phyloP scores from a whole-genome alignment of 1,284 basidiomycete genomes.

The Moesziomyces antarcticus region DNA sequence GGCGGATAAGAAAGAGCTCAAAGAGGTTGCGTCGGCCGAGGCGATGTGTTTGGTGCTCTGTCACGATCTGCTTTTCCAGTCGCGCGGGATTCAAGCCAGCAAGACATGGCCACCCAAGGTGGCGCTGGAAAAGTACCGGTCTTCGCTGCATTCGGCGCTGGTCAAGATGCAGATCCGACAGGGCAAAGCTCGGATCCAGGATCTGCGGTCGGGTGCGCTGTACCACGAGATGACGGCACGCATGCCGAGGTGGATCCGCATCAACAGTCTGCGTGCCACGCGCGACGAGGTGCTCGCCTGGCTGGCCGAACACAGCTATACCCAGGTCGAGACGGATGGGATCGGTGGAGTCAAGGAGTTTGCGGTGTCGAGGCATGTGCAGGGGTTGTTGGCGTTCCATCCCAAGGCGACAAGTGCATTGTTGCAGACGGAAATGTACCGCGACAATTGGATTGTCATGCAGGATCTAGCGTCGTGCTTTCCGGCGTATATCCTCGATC shows the following conservation, averaged over 20 bases:
- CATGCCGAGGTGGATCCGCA: conserved; percentile 63
- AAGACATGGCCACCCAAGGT: conserved; percentile 59
- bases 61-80: conserved; percentile 60
- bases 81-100: conserved; percentile 56
- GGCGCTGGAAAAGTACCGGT: conserved; percentile 76
- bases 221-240: conserved; percentile 44
- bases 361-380: conserved; percentile 74
- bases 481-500: conserved; percentile 78
- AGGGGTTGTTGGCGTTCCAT: conserved; percentile 82
- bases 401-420: conserved; percentile 68
- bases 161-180: conserved; percentile 79
- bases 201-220: conserved; percentile 54
- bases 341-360: conserved; percentile 53
- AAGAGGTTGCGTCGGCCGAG: conserved; percentile 20
- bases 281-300: conserved; percentile 72
- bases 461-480: conserved; percentile 99
- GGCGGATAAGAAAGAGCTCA: background rate
- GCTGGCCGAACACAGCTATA: conserved; percentile 70
- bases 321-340: conserved; percentile 21
- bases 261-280: conserved; percentile 48
- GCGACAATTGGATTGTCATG: conserved; percentile 82
- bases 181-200: conserved; percentile 48
- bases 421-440: conserved; percentile 71
- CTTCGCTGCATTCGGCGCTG: conserved; percentile 85
- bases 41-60: conserved; percentile 58